Conservation (phyloP, 495 filamentous ascomycete genomes). For the Trichoderma orchidacearum region DNA sequence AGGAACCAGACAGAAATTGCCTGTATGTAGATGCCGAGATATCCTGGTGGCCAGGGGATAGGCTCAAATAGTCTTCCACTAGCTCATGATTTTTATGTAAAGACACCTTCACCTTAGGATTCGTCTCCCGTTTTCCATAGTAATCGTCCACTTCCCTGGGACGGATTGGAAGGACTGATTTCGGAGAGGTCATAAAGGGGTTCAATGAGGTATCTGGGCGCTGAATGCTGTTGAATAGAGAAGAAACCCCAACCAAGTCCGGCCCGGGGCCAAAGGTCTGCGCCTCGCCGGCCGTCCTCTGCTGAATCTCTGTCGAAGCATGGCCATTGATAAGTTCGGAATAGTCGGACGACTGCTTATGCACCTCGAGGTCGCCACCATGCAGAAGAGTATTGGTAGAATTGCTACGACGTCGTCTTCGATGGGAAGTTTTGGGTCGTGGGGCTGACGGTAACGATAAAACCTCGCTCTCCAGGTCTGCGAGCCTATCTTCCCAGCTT, state of each 20-base stretch:
- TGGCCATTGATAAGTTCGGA: neutral
- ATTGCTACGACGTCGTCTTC: neutral
- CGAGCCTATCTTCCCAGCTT: neutral
- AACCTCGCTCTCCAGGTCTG: neutral
- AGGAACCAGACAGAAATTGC: neutral
- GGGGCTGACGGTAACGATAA: neutral
- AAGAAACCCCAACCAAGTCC: neutral
- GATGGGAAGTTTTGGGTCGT: neutral
- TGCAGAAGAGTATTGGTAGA: neutral
- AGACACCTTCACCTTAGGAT: neutral
- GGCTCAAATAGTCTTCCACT: too few species aligned
- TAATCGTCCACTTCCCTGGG: neutral
- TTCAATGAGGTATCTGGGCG: neutral
- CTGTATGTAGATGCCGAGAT: neutral
- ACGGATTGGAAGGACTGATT: neutral
- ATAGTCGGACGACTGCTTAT: neutral
- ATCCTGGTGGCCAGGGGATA: neutral
- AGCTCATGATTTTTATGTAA: neutral
- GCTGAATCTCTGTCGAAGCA: neutral
- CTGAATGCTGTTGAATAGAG: neutral
- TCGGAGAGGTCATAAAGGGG: neutral
- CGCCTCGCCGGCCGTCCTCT: neutral
- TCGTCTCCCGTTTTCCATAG: neutral
- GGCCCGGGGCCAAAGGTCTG: neutral
- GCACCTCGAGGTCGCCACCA: neutral